Base-by-base conservation (phyloP, 176 grass and related monocot species). In the Musa itinerans region DNA sequence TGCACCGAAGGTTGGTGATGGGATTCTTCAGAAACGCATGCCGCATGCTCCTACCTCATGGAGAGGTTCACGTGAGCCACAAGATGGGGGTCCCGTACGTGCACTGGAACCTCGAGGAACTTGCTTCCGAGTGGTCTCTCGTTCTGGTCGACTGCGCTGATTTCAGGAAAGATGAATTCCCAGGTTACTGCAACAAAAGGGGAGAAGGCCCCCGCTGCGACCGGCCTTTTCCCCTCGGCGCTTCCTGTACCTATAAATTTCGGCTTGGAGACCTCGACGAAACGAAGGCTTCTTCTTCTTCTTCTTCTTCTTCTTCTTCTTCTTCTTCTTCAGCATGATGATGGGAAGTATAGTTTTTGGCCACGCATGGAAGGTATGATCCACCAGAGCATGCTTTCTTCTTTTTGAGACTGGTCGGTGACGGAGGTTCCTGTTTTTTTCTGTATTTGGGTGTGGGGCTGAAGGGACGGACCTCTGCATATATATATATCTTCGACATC, bases 61-160 rank as follows among this genome's bases (percentile, higher is more conserved):
- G 90, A 17, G 87, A 92, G 89, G 81, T 84, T 63, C 90, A 92
- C 53, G 27, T 89, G n/a, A 89, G 79, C 65, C 90, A 89, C 78
- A 89, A 92, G 73, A 81, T 3, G 54, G 78, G 72, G 71, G 9
- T 0, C 1, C 68, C 87, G 2, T 89, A 84, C 0, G 34, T 72
- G 16, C 58, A 21, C 43, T 89, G 90, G 90, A 61, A 86, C 76
- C 70, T 92, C 11, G 51, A 77, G 50, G 50, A 74, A 8, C 80
- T 92, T 17, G 87, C 84, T 3, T 54, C 16, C 2, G 72, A 62
- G 57, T 73, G 0, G 62, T 89, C 61, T 78, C 90, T 89, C 74
- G 0, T 55, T 74, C n/a, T 76, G 70, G 43, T 74, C 13, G 54
- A 22, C 1, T 61, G 20, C 20, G 54, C 71, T 73, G 0, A 2